These are phyloP conservation scores for Thuja plicata DNA, from an alignment of 83 land plant genomes.

Conservation along the genomic window DNA sequence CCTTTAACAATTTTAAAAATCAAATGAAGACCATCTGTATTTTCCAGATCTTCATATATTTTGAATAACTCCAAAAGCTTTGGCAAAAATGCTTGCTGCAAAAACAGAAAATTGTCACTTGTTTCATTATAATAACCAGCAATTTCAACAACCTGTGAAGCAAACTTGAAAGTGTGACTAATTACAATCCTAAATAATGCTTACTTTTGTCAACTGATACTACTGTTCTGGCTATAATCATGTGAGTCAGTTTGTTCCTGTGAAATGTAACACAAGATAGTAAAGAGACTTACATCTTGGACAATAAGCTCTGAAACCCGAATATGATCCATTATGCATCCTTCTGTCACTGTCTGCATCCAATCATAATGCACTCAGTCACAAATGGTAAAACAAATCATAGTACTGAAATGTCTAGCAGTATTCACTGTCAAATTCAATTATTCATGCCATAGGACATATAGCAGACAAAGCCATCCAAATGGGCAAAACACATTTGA, in stretches of 20 bases:
- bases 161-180: not conserved
- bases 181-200: not conserved
- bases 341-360: conserved; percentile 73
- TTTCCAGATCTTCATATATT: conserved; percentile 82
- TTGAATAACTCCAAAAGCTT: conserved; percentile 80
- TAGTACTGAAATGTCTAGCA: not conserved
- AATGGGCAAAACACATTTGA: not conserved
- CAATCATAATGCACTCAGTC: not conserved
- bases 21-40: conserved; percentile 79
- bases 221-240: not conserved
- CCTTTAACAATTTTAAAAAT: conserved; percentile 84
- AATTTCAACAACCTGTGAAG: not conserved
- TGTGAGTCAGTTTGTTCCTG: not conserved
- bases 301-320: conserved; percentile 63
- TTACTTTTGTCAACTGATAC: not conserved
- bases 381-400: not conserved
- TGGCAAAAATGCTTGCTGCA: conserved; percentile 81
- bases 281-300: conserved; percentile 57
- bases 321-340: conserved; percentile 61
- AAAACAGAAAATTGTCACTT: not conserved
- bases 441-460: not conserved
- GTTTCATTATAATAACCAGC: not conserved
- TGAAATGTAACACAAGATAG: not conserved
- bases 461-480: not conserved
- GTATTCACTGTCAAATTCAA: not conserved